Evolutionary conservation across 768 basidiomycete species (phyloP).

Genomic region (Pleurotus tuber-regium): DNA sequence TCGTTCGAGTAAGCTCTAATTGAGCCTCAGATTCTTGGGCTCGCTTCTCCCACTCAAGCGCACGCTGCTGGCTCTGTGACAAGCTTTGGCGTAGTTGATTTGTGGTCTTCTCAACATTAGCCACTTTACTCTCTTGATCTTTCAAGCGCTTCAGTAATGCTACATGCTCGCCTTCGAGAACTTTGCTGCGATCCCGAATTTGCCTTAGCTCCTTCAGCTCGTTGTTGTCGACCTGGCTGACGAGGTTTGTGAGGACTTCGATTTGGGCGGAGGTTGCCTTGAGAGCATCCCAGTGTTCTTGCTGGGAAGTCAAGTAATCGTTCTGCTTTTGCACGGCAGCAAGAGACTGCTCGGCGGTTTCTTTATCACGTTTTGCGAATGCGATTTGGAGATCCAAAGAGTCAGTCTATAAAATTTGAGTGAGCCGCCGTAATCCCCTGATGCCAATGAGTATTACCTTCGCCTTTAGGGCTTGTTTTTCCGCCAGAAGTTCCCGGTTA

Average conservation of each 20-base stretch:
- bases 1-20: conserved; percentile 55
- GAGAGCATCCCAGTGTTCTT: conserved; percentile 78
- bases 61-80: conserved; percentile 71
- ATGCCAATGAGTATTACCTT: conserved; percentile 47
- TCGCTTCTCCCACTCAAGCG: conserved; percentile 79
- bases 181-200: conserved; percentile 58
- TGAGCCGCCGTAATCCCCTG: conserved; percentile 11
- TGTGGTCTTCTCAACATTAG: conserved; percentile 60
- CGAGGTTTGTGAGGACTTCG: conserved; percentile 57
- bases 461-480: conserved; percentile 54
- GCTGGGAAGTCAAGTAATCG: conserved; percentile 57
- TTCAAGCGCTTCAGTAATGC: conserved; percentile 69
- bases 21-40: conserved; percentile 69
- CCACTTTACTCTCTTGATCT: conserved; percentile 63
- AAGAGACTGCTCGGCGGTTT: conserved; percentile 49
- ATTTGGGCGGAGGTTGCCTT: conserved; percentile 71
- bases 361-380: conserved; percentile 62
- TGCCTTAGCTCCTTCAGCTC: conserved; percentile 71
- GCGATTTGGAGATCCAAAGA: conserved; percentile 57
- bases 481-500: conserved; percentile 51
- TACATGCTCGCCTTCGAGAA: conserved; percentile 65
- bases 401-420: conserved; percentile 44
- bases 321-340: conserved; percentile 56
- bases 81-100: conserved; percentile 60
- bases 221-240: conserved; percentile 64